A percentile compares a stretch with the other conserved stretches of the same genome.
Conservation (phyloP, 179 eudicot genomes). For the Nepenthes alata region DNA sequence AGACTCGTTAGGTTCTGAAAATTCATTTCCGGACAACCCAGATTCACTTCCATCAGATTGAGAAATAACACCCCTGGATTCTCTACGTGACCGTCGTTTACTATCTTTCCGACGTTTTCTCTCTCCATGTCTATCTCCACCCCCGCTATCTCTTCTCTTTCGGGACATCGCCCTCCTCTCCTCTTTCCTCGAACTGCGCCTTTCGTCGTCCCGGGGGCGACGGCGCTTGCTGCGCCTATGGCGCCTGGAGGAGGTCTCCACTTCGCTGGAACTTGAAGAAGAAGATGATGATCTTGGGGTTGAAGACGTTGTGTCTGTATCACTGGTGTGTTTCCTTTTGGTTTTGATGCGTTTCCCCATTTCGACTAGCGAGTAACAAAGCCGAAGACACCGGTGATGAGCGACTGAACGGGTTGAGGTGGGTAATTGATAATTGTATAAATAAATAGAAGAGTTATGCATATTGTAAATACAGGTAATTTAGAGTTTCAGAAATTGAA, state of each 20-base stretch:
- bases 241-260: slow-evolving; percentile 20
- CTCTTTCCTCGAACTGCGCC: slow-evolving; percentile 9
- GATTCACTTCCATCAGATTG: slow-evolving; percentile 21
- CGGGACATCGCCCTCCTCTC: slow-evolving; percentile 10
- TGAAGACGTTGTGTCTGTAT: slow-evolving; percentile 10
- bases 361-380: neutral
- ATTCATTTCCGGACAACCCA: slow-evolving; percentile 11
- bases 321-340: slow-evolving; percentile 12
- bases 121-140: slow-evolving; percentile 14
- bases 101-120: slow-evolving; percentile 14
- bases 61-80: slow-evolving; percentile 17
- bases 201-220: slow-evolving; percentile 16
- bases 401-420: no score
- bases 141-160: slow-evolving; percentile 15
- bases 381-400: no score
- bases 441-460: no score
- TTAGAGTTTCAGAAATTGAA: no score
- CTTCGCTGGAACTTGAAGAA: slow-evolving; percentile 16
- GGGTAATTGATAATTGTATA: no score
- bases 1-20: slow-evolving; percentile 11
- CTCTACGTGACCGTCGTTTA: slow-evolving; percentile 12
- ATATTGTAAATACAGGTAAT: no score
- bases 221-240: slow-evolving; percentile 17
- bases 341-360: slow-evolving; percentile 21
- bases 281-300: slow-evolving; percentile 10